Base-by-base conservation (phyloP, 352 stramenopile genomes). In the Pythium vanterpoolii region DNA sequence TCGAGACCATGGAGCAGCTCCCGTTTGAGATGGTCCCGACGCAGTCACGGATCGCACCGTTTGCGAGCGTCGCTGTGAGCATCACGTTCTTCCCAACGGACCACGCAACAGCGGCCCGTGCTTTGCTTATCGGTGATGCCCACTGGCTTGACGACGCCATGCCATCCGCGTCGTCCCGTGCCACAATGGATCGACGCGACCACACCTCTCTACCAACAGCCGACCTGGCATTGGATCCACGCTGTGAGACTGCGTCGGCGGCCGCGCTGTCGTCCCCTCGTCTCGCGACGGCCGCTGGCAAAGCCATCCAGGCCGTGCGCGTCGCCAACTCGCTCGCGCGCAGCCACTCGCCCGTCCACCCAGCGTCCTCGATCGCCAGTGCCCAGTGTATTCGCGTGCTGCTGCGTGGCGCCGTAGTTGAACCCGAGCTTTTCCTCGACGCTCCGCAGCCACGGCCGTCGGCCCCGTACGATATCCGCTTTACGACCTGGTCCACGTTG, bases 401-500 rank as follows among this genome's bases (percentile, higher is more conserved):
- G n/a, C 63, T 94, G 6, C 51, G 62, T n/a, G 75, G 77, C 0
- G 67, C 86, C n/a, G 67, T 86, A 5, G 73, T 91, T 42, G 74
- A 87, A 19, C 84, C 84, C 1, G 71, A 84, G 42, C 64, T 94
- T 2, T 74, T 73, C 24, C 68, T 90, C 38, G 82, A 92, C 53
- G 76, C 86, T 47, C 48, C 56, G 36, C 6, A 11, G 21, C n/a
- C 38, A 27, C 6, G 48, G 38, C 31, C 36, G 18, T 21, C 67
- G 5, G 14, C 42, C 24, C 21, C 30, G 26, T 83, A 85, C 36
- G 75, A 86, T 55, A 66, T 87, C 65, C 78, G 77, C 48, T 93
- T 93, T 61, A 87, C 77, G 40, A 92, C 80, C 21, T 94, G 80
- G 82, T 86, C 77, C 13, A 89, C 78, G 14, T 43, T 87, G 13